Evolutionary conservation across 31 red algal species (phyloP).

Genomic region (Odonthalia washingtoniensis): DNA sequence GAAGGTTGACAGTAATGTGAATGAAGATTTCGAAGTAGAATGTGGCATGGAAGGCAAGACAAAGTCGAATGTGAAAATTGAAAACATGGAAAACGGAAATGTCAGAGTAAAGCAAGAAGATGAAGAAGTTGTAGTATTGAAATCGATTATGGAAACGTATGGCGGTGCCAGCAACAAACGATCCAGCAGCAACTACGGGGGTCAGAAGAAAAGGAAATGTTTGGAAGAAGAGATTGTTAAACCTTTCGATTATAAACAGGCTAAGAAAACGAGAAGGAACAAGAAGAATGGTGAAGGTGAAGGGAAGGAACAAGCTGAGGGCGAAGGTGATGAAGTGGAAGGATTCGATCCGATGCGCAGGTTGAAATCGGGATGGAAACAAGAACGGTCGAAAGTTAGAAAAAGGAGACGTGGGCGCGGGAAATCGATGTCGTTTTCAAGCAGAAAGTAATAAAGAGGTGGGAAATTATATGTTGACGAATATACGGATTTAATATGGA

Average conservation of each 20-base stretch:
- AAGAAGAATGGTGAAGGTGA: conserved; percentile 3
- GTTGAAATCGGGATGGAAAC: conserved; percentile 4
- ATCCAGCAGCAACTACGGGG: not conserved
- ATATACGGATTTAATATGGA: no score
- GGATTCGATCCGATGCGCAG: conserved; percentile 29
- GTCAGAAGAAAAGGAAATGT: not conserved
- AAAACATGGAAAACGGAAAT: not conserved
- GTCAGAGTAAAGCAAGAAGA: not conserved
- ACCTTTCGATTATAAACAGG: conserved; percentile 40
- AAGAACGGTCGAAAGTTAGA: conserved; percentile 8
- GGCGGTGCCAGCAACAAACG: not conserved
- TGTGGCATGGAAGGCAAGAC: not conserved
- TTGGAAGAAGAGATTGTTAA: not conserved
- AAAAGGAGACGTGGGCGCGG: conserved; percentile 42
- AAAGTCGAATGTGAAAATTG: not conserved
- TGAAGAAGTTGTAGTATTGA: not conserved
- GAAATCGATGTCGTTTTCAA: conserved; percentile 35
- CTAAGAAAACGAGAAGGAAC: conserved; percentile 2
- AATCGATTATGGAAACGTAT: conserved; percentile 24
- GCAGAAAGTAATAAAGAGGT: not conserved
- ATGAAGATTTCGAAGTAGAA: not conserved
- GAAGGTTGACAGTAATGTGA: not conserved
- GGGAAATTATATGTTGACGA: no score
- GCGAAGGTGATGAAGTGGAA: not conserved
- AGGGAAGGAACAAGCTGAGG: not conserved